phyloP scores from a whole-genome alignment of 495 filamentous ascomycete genomes.

The Neurospora tetrasperma region DNA sequence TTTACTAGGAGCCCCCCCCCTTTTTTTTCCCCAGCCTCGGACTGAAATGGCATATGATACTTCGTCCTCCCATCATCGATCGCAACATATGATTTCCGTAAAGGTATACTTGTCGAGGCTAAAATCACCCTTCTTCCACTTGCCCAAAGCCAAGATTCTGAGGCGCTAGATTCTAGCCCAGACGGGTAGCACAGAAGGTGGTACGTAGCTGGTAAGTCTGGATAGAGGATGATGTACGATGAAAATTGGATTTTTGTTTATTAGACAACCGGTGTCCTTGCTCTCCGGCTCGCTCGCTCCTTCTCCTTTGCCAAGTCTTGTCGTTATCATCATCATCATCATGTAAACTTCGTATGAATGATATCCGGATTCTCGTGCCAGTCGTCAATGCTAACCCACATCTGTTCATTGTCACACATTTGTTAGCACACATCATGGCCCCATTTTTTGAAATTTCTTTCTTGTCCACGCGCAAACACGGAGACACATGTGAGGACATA shows the following conservation, averaged over 20 bases:
- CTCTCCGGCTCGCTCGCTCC: not conserved
- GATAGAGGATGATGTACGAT: not conserved
- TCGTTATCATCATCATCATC: conserved; percentile 10
- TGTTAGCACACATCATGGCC: conserved; percentile 3
- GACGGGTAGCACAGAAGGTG: not conserved
- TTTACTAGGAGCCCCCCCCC: not conserved
- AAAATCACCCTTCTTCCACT: too few species aligned
- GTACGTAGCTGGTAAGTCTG: not conserved
- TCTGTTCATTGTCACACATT: conserved; percentile 41
- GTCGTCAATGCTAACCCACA: conserved; percentile 98
- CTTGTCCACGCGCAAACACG: conserved; percentile 6
- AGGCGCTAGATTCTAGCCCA: too few species aligned
- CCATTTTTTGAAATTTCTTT: not conserved
- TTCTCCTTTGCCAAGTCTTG: not conserved
- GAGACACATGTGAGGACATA: conserved; percentile 26
- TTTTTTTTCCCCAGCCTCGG: not conserved
- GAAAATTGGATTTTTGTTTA: not conserved
- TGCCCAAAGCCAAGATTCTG: too few species aligned
- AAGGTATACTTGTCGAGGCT: too few species aligned
- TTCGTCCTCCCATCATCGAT: not conserved
- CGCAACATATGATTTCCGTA: not conserved
- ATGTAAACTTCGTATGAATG: conserved; percentile 95
- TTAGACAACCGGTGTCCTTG: not conserved
- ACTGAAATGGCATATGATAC: not conserved
- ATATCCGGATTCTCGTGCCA: conserved; percentile 99